Percentiles rank a stretch among this genome's conserved stretches.
phyloP scores from a whole-genome alignment of 495 filamentous ascomycete genomes.

The Elaphomyces granulatus region DNA sequence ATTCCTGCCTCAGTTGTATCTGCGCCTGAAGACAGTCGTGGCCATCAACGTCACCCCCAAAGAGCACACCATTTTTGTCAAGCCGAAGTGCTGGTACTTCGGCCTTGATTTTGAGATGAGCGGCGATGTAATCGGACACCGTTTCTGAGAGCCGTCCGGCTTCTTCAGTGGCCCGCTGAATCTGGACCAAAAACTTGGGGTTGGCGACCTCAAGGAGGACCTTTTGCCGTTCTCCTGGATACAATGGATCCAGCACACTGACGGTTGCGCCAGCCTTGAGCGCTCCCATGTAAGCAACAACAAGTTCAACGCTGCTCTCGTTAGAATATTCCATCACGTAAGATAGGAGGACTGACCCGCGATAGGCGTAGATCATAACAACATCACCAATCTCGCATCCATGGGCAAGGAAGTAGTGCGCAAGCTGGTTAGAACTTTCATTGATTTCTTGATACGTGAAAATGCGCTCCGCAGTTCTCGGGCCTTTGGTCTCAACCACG shows the following conservation, averaged over 20 bases:
- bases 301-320: slow-evolving; percentile 37
- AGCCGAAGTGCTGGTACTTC: slow-evolving; percentile 67
- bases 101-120: slow-evolving; percentile 56
- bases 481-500: slow-evolving; percentile 62
- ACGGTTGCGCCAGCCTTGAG: slow-evolving; percentile 36
- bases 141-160: slow-evolving; percentile 51
- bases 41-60: slow-evolving; percentile 49
- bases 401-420: slow-evolving; percentile 57
- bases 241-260: slow-evolving; percentile 70
- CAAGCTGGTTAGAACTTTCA: slow-evolving; percentile 67
- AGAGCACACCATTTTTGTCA: slow-evolving; percentile 55
- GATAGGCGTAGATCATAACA: slow-evolving; percentile 83
- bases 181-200: slow-evolving; percentile 64
- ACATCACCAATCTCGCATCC: slow-evolving; percentile 74
- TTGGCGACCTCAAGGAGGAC: slow-evolving; percentile 84
- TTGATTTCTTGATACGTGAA: slow-evolving; percentile 88
- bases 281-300: slow-evolving; percentile 41
- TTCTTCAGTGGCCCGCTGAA: slow-evolving; percentile 65
- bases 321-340: too few species aligned
- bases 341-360: slow-evolving; percentile 59
- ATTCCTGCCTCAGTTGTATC: slow-evolving; percentile 26
- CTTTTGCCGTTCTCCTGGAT: slow-evolving; percentile 76
- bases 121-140: slow-evolving; percentile 61
- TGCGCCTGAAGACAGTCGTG: slow-evolving; percentile 51
- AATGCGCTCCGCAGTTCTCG: slow-evolving; percentile 30